phyloP scores from a whole-genome alignment of 1,139 yeast genomes.

The Arxiozyma telluris region DNA sequence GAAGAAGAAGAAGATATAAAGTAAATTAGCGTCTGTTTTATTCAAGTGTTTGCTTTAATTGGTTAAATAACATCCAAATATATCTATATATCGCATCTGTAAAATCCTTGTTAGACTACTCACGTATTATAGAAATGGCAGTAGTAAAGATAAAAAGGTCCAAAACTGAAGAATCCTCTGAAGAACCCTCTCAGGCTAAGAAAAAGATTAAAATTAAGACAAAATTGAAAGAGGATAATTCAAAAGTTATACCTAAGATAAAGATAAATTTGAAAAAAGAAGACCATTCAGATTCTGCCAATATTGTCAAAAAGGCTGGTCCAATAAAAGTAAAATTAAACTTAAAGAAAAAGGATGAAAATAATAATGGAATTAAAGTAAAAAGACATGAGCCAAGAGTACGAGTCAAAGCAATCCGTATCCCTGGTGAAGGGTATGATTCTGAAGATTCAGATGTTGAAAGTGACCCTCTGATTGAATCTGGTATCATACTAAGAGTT shows the following conservation, averaged over 20 bases:
- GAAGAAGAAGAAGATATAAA: too few relatives aligned
- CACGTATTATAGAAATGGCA: slow-evolving; percentile 14
- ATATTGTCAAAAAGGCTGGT: slow-evolving; percentile 8
- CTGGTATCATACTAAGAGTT: slow-evolving; percentile 73
- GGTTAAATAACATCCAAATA: too few relatives aligned
- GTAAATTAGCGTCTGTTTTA: too few relatives aligned
- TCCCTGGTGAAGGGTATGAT: slow-evolving; percentile 94
- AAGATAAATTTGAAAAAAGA: slow-evolving; percentile 30
- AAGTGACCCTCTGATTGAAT: slow-evolving; percentile 88
- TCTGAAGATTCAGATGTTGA: slow-evolving; percentile 95
- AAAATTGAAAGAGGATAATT: slow-evolving; percentile 11
- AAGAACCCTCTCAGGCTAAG: slow-evolving; percentile 11
- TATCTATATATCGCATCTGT: too few relatives aligned
- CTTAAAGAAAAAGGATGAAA: slow-evolving; percentile 21
- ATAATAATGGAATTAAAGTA: slow-evolving; percentile 7
- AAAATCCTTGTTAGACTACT: too few relatives aligned
- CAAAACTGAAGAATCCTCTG: slow-evolving; percentile 9
- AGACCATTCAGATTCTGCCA: slow-evolving; percentile 5
- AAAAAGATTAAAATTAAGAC: slow-evolving; percentile 25
- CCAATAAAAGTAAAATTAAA: slow-evolving; percentile 26
- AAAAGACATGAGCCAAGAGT: slow-evolving; percentile 45
- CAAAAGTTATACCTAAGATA: slow-evolving; percentile 13
- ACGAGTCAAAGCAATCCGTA: slow-evolving; percentile 71
- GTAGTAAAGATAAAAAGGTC: slow-evolving; percentile 29
- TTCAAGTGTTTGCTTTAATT: too few relatives aligned